Base-by-base conservation (phyloP, 192 early-diverging fungal genomes). In the Umbelopsis sp. region DNA sequence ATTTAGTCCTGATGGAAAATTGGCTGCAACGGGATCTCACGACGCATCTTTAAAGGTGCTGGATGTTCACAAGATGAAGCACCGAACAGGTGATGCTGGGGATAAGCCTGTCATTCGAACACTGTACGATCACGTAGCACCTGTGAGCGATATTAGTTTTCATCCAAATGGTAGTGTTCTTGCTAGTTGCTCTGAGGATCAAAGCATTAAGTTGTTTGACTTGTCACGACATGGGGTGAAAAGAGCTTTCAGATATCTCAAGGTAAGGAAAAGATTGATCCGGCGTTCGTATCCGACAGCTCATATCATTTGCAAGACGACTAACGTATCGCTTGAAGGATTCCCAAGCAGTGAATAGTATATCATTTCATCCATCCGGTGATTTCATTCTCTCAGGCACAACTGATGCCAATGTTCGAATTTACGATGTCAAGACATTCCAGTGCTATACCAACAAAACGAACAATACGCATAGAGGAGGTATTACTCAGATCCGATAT, bases 121-220 rank as follows among this genome's bases (percentile, higher is more conserved):
- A 17, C 87, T 97, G 38, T 96, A 96, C 81, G 91, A 98, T 78
- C 96, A 97, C 75, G 76, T 80, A 0, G 90, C 80, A 74, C 80
- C 89, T 25, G 88, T 97, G 21, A 97, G 92, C 20, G 95, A 94
- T 67, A 78, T 95, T 9, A 87, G 87, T 36, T 97, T 96, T 76
- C 96, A 98, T 76, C 97, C 97, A 3, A 95, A 96, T 72, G 96
- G 96, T 14, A 82, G 91, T 24, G 93, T 95, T 12, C 83, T 98
- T 32, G 97, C 95, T 12, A 91, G 89, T 45, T 95, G 94, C 76
- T 88, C 92, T 2, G 90, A 91, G 36, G 97, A 98, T 73, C 86
- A 82, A 49, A 89, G 86, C 65, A 91, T 97, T 70, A 96, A 95
- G 80, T 83, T 98, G 45, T 98, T 93, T 75, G 96, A 97, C 80